Percentiles rank a stretch among this genome's conserved stretches.
phyloP scores from a whole-genome alignment of 2,329 filamentous ascomycete genomes.

The Neoscytalidium dimidiatum region DNA sequence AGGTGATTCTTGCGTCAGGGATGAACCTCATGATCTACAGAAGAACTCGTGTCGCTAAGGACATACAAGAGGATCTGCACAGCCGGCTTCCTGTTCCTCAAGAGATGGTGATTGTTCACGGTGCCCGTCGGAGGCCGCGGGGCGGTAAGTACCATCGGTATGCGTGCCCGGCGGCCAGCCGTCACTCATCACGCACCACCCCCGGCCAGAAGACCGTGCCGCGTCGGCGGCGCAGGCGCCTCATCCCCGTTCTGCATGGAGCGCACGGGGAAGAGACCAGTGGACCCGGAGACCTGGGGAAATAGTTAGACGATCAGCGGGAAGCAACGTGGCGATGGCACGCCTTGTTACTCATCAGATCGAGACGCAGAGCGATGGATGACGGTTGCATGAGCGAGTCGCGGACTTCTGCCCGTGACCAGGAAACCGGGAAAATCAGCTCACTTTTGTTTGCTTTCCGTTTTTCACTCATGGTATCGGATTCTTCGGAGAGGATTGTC shows the following conservation, averaged over 20 bases:
- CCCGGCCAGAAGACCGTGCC: no score
- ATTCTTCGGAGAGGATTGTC: no score
- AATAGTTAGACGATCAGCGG: neutral
- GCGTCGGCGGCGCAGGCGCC: no score
- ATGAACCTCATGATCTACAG: neutral
- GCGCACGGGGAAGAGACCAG: no score
- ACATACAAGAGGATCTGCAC: neutral
- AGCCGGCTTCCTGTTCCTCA: neutral
- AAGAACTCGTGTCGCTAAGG: neutral
- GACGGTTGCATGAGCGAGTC: neutral
- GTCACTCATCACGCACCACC: no score
- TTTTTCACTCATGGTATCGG: neutral
- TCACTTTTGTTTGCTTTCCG: neutral
- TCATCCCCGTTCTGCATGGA: neutral
- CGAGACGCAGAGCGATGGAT: neutral
- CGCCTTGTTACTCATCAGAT: neutral
- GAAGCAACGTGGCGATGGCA: neutral
- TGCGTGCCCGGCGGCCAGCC: no score
- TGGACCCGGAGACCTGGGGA: no score
- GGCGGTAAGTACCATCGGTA: no score
- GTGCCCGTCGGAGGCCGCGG: no score
- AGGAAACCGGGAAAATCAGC: neutral
- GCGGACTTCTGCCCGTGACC: slow-evolving; percentile 1
- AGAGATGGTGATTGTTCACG: neutral
- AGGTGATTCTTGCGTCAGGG: neutral